These are phyloP conservation scores for Blastomyces gilchristii DNA, from an alignment of 2,329 filamentous ascomycete genomes.

Conservation along the genomic window DNA sequence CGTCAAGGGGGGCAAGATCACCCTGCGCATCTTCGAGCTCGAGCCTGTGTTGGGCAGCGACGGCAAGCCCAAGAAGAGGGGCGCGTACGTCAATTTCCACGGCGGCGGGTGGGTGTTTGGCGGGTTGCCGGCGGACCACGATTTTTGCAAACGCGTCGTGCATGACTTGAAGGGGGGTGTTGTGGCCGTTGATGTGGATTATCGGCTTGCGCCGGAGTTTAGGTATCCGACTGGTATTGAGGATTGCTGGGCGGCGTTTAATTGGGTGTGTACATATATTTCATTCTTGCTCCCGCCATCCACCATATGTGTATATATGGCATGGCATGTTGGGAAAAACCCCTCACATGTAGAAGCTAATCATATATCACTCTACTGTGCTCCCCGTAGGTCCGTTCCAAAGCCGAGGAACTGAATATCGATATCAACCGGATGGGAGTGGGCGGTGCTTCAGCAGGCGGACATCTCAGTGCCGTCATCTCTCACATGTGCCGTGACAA, in stretches of 20 bases:
- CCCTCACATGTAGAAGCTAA: not conserved
- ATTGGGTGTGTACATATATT: slow-evolving; percentile 25
- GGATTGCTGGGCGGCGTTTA: slow-evolving; percentile 33
- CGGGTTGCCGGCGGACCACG: slow-evolving; percentile 29
- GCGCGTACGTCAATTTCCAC: slow-evolving; percentile 35
- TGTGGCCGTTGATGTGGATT: slow-evolving; percentile 38
- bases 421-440: slow-evolving; percentile 28
- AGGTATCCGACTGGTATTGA: slow-evolving; percentile 30
- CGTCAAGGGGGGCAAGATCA: slow-evolving; percentile 32
- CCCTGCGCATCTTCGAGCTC: slow-evolving; percentile 33
- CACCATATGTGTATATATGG: too few species aligned
- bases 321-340: too few species aligned
- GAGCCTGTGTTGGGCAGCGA: slow-evolving; percentile 19
- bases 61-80: slow-evolving; percentile 24
- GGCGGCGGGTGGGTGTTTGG: slow-evolving; percentile 38
- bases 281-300: too few species aligned
- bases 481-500: slow-evolving; percentile 31
- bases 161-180: slow-evolving; percentile 29
- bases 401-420: slow-evolving; percentile 27
- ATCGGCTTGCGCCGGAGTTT: slow-evolving; percentile 33
- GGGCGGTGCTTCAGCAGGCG: slow-evolving; percentile 34
- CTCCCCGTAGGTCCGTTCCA: slow-evolving; percentile 23
- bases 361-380: slow-evolving; percentile 9
- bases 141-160: slow-evolving; percentile 34
- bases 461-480: slow-evolving; percentile 32